These are phyloP conservation scores for Leccinum variicolor DNA, from an alignment of 768 basidiomycete genomes.

Conservation along the genomic window DNA sequence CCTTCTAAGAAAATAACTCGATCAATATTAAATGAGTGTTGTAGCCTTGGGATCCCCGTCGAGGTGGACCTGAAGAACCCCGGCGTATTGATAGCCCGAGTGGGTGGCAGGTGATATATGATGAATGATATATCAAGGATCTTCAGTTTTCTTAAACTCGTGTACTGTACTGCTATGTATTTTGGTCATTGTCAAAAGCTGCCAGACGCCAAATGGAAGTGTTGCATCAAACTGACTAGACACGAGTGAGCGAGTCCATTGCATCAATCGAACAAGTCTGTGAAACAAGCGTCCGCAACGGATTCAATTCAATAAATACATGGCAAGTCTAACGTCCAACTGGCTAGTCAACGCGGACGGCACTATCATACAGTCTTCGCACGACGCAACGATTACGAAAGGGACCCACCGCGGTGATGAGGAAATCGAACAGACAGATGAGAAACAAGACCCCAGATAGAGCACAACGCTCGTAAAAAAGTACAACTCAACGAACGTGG, in stretches of 20 bases:
- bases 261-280: background rate
- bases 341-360: conserved; percentile 69
- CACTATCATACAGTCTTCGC: conserved; percentile 72
- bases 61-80: conserved; percentile 76
- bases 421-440: conserved; percentile 79
- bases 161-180: background rate
- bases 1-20: background rate
- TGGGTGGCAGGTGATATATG: background rate
- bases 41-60: conserved; percentile 67
- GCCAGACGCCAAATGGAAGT: too few relatives aligned
- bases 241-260: background rate
- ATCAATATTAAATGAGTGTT: background rate
- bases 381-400: conserved; percentile 34
- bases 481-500: conserved; percentile 93
- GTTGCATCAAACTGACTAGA: background rate
- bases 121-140: background rate
- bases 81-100: conserved; percentile 77
- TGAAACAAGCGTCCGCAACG: background rate
- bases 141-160: background rate
- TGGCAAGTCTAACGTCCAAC: background rate
- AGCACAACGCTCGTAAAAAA: conserved; percentile 80
- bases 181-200: background rate
- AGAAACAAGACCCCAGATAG: conserved; percentile 87
- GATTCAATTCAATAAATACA: conserved; percentile 11
- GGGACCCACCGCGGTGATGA: conserved; percentile 69